These are phyloP conservation scores for Ophioceras dolichostomum DNA, from an alignment of 2,329 filamentous ascomycete species.

Conservation along the genomic window DNA sequence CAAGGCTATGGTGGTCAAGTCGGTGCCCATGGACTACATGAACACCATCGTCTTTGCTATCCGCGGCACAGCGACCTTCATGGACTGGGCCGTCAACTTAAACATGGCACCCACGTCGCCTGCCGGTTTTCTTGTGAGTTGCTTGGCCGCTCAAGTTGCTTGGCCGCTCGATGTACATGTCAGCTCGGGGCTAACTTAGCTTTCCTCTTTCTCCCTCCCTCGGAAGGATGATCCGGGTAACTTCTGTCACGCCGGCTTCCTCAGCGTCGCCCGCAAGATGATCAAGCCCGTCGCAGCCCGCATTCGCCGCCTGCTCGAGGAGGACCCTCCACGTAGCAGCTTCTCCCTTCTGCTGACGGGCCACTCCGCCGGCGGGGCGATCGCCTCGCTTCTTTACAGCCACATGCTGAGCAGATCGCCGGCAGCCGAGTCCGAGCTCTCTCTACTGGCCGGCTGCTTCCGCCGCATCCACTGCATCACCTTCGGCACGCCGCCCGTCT, in stretches of 20 bases:
- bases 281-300: constrained; percentile 58
- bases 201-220: no score
- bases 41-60: constrained; percentile 76
- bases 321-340: constrained; percentile 52
- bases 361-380: constrained; percentile 75
- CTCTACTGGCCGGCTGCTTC: constrained; percentile 55
- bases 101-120: constrained; percentile 56
- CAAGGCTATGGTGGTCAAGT: constrained; percentile 78
- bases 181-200: constrained; percentile 1
- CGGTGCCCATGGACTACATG: constrained; percentile 63
- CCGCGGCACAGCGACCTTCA: constrained; percentile 65
- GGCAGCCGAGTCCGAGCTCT: constrained; percentile 54
- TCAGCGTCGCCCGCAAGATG: constrained; percentile 66
- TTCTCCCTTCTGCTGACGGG: constrained; percentile 74
- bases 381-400: constrained; percentile 66
- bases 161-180: not conserved
- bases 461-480: constrained; percentile 73
- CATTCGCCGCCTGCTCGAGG: constrained; percentile 55
- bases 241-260: constrained; percentile 69
- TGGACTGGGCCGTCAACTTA: constrained; percentile 81
- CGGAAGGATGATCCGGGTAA: constrained; percentile 67
- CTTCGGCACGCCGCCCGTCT: constrained; percentile 73
- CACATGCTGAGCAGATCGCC: constrained; percentile 60
- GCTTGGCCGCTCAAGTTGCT: constrained; percentile 2
- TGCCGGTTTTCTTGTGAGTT: constrained; percentile 46